Evolutionary conservation across 1,284 basidiomycete species (phyloP).

Genomic region (Ustanciosporium gigantosporum): DNA sequence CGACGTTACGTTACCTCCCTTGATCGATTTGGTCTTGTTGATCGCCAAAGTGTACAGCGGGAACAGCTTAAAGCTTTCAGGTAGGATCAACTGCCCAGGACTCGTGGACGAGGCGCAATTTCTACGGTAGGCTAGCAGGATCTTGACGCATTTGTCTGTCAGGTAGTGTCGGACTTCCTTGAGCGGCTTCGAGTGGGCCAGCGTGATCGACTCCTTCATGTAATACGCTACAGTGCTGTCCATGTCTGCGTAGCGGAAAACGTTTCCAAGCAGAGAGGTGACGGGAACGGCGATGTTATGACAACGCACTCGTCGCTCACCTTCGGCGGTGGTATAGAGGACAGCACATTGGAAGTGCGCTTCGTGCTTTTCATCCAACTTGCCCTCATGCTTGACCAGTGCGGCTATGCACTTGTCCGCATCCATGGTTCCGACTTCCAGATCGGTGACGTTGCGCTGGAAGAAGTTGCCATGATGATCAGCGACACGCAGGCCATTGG

Average conservation of each 20-base stretch:
- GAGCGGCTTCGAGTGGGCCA: slow-evolving; percentile 73
- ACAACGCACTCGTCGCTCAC: slow-evolving; percentile 81
- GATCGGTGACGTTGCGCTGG: slow-evolving; percentile 73
- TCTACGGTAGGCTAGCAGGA: slow-evolving; percentile 84
- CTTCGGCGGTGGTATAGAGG: slow-evolving; percentile 79
- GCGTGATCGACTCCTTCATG: slow-evolving; percentile 74
- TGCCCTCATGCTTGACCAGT: slow-evolving; percentile 68
- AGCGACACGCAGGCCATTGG: slow-evolving; percentile 76
- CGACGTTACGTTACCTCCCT: slow-evolving; percentile 82
- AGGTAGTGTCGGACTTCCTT: slow-evolving; percentile 79
- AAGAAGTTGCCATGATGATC: slow-evolving; percentile 82
- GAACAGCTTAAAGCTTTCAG: slow-evolving; percentile 87
- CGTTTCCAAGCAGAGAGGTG: slow-evolving; percentile 81
- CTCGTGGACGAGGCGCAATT: slow-evolving; percentile 85
- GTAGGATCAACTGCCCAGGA: slow-evolving; percentile 85
- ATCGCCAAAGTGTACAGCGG: slow-evolving; percentile 83
- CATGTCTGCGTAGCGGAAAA: slow-evolving; percentile 90
- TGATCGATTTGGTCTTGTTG: slow-evolving; percentile 86
- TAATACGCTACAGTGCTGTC: slow-evolving; percentile 78
- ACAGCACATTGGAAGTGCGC: slow-evolving; percentile 88
- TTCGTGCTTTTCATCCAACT: slow-evolving; percentile 75
- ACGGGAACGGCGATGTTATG: slow-evolving; percentile 83
- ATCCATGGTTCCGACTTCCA: slow-evolving; percentile 80
- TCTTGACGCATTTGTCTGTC: slow-evolving; percentile 80
- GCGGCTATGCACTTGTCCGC: slow-evolving; percentile 79